These are phyloP conservation scores for Naganishia cerealis DNA, from an alignment of 1,284 basidiomycete genomes.

Conservation along the genomic window DNA sequence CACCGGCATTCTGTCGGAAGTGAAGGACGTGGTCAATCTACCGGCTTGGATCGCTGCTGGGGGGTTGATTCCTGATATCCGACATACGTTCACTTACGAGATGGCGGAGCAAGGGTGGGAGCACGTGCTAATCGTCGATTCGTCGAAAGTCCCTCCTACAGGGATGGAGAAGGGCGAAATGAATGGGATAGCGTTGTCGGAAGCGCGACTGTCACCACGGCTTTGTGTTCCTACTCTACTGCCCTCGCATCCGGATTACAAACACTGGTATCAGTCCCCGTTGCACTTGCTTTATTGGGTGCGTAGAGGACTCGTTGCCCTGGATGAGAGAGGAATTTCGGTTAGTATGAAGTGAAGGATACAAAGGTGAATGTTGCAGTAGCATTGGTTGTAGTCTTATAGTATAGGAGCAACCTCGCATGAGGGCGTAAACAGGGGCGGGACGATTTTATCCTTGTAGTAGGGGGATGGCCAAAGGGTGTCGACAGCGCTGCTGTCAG, in stretches of 20 bases:
- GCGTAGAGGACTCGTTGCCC: conserved; percentile 29
- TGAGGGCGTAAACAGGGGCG: no score
- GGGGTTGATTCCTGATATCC: conserved; percentile 37
- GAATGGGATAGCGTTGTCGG: not conserved
- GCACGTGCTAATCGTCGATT: conserved; percentile 17
- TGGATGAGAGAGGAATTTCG: conserved; percentile 52
- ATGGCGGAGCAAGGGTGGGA: conserved; percentile 27
- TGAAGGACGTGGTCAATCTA: conserved; percentile 44
- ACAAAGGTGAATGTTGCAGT: no score
- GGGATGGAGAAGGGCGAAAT: not conserved
- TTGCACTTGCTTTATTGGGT: conserved; percentile 33
- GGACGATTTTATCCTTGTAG: no score
- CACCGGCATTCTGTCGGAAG: conserved; percentile 50
- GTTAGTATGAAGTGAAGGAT: no score
- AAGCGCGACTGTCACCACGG: no score
- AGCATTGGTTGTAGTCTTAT: no score
- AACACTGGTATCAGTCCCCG: conserved; percentile 34
- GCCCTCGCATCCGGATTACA: conserved; percentile 30
- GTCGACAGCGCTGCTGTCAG: no score
- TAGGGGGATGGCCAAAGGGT: no score
- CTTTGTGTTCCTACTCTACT: conserved; percentile 19
- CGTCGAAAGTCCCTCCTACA: not conserved
- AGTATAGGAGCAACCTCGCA: no score
- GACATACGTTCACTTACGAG: conserved; percentile 17
- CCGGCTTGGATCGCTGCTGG: conserved; percentile 50